Evolutionary conservation across 2,329 filamentous ascomycete genomes (phyloP).

Genomic region (Diplodia scrobiculata): DNA sequence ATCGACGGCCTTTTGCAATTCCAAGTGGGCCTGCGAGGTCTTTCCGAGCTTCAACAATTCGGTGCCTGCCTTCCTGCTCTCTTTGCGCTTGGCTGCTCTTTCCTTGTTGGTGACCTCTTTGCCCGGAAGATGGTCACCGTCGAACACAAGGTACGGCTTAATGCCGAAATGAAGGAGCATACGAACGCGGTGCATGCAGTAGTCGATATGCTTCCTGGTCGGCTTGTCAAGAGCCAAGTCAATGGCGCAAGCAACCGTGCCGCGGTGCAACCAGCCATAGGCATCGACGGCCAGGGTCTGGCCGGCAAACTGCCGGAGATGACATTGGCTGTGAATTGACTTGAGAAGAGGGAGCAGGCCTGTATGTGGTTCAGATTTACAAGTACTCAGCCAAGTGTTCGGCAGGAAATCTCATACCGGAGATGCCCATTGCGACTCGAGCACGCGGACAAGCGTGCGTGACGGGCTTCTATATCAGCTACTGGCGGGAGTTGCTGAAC

Average conservation of each 20-base stretch:
- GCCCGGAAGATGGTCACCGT: slow-evolving; percentile 91
- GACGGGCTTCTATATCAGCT: slow-evolving; percentile 14
- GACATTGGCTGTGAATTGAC: slow-evolving; percentile 88
- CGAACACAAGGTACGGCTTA: slow-evolving; percentile 93
- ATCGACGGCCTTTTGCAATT: slow-evolving; percentile 93
- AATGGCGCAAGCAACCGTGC: slow-evolving; percentile 83
- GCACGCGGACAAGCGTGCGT: not conserved
- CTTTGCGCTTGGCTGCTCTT: slow-evolving; percentile 72
- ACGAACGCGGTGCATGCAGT: slow-evolving; percentile 82
- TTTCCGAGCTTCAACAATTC: slow-evolving; percentile 83
- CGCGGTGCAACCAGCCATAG: slow-evolving; percentile 97
- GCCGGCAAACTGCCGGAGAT: slow-evolving; percentile 82
- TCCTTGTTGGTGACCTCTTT: slow-evolving; percentile 85
- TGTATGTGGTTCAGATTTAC: slow-evolving; percentile 44
- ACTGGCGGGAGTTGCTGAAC: not conserved
- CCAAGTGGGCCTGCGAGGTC: slow-evolving; percentile 73
- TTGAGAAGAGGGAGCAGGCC: slow-evolving; percentile 90
- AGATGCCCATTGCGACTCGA: slow-evolving; percentile 44
- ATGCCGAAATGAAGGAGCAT: slow-evolving; percentile 95
- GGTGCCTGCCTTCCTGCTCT: slow-evolving; percentile 73
- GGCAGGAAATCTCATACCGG: slow-evolving; percentile 36
- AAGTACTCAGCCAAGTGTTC: not conserved
- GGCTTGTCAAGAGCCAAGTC: slow-evolving; percentile 87
- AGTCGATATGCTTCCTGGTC: slow-evolving; percentile 89
- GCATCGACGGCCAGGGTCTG: slow-evolving; percentile 93